Evolutionary conservation across 257 asterid species (phyloP).

Genomic region (Salvia hispanica): DNA sequence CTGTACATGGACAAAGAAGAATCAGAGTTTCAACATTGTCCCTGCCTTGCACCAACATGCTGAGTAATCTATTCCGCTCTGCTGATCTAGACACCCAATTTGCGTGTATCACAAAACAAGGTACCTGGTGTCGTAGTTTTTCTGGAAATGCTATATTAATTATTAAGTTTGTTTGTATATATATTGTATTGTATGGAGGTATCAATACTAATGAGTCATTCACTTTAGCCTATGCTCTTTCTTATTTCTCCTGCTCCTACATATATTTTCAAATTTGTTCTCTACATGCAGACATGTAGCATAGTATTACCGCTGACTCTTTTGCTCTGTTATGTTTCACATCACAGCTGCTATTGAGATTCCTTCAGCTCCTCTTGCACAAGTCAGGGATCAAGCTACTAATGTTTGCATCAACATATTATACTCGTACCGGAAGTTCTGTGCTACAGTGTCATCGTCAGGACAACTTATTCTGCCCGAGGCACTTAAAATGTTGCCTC

Average conservation of each 20-base stretch:
- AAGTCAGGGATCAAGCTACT: constrained; percentile 88
- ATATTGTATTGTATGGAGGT: constrained; percentile 14
- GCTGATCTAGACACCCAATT: constrained; percentile 97
- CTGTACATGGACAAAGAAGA: constrained; percentile 93
- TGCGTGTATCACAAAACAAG: constrained; percentile 86
- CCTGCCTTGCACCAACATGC: constrained; percentile 85
- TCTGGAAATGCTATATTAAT: constrained; percentile 9
- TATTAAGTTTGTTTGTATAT: constrained; percentile 8
- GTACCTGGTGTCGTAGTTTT: constrained; percentile 40
- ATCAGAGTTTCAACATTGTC: constrained; percentile 95
- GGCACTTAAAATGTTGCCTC: constrained; percentile 94
- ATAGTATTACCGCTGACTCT: constrained; percentile 28
- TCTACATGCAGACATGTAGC: constrained; percentile 8
- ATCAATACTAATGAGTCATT: constrained; percentile 2
- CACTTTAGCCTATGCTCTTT: constrained; percentile 1
- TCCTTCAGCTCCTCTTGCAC: constrained; percentile 74
- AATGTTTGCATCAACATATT: constrained; percentile 84
- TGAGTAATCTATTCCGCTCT: constrained; percentile 90
- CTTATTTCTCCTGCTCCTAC: not conserved
- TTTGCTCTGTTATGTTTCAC: constrained; percentile 33
- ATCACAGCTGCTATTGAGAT: constrained; percentile 83
- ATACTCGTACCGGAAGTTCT: constrained; percentile 88
- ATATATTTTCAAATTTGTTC: not conserved
- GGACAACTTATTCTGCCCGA: constrained; percentile 99
- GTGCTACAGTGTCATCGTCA: constrained; percentile 90